Evolutionary conservation across 2,329 filamentous ascomycete species (phyloP), one percentile per base, ranked within the genome.

Genomic region (Fusarium sp.): DNA sequence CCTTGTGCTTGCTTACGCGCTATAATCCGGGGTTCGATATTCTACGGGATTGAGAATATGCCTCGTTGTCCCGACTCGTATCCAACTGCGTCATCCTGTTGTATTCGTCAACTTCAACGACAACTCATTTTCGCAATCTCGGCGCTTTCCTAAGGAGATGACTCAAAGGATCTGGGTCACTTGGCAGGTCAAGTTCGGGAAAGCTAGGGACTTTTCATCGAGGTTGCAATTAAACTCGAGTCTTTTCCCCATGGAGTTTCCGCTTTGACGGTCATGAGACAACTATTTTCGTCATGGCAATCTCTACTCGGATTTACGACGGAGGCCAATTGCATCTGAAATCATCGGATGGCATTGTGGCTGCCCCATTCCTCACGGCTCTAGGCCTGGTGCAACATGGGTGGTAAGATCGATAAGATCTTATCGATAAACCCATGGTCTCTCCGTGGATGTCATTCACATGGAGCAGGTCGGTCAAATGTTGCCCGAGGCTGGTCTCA

Each of bases 1-100:
- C 49, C 51, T 57, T 61, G 58, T 61, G 58, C 71, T 67, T 49
- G 61, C 71, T 67, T 64, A 68, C 53, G 67, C 64, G 58, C 59
- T 53, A 58, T 51, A 54, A 64, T 59, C 55, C 23, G 42, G 66
- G 61, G 50, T 53, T 68, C 68, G 59, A 51, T 59, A 70, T 66
- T 64, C n/a, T 61, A 64, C 62, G 55, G 67, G 58, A 64, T 62
- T 33, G 49, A 25, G n/a, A 65, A 62, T 56, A 68, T 68, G 23
- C 58, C 63, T 73, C 62, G 59, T 51, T 60, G 31, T 54, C 29
- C 51, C 40, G 33, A 40, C 38, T 53, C 44, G 25, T 65, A 55
- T 55, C 60, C 58, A 29, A 55, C n/a, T 60, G 60, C 61, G 51
- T 58, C 44, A 67, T 68, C 50, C 44, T 8, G 14, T 10, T 59